Evolutionary conservation across 2,329 filamentous ascomycete species (phyloP), one percentile per base, ranked within the genome.

Genomic region (Fusarium coicis): DNA sequence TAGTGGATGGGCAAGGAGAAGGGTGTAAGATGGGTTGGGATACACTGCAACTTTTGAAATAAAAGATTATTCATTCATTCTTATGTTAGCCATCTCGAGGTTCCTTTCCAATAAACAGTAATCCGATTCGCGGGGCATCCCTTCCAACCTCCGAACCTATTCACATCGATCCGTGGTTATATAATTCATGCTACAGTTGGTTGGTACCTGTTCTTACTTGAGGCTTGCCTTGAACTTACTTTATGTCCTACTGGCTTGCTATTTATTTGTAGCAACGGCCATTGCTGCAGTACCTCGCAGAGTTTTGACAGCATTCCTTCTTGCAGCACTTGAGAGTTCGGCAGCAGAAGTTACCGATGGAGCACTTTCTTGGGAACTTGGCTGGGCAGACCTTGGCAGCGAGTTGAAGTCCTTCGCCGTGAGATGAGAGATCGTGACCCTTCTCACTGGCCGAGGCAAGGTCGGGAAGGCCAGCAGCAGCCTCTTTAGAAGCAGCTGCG

Each of bases 231-330:
- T 7, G 1, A 18, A 23, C 54, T 15, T 19, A 50, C 54, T 37
- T 34, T 3, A 10, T 14, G 1, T 12, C 23, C 3, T 1, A 14
- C 3, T 9, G 14, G 4, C 10, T 16, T 11, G 14, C 14, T 3
- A 4, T 9, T 47, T 53, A 72, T 46, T 21, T 39, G 10, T 72
- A 72, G 49, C 70, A 72, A 39, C 63, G 58, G 4, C 70, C 70
- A 19, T 63, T 63, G 26, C 32, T 72, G 50, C 70, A 72, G 18
- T 65, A 72, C 14, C 43, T 68, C 0, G 70, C 70, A 3, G 59
- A 61, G 28, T 72, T 72, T 28, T 68, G 53, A 21, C 70, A 72
- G 7, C 70, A 72, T 10, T 72, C 63, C 9, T 72, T 65, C 36
- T 44, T 64, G 12, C 70, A 72, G 50, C 70, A 72, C 52, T 72